A percentile compares a stretch with the other conserved stretches of the same genome.
Evolutionary conservation across 257 asterid species (phyloP).

Genomic region (Solanum rostratum): DNA sequence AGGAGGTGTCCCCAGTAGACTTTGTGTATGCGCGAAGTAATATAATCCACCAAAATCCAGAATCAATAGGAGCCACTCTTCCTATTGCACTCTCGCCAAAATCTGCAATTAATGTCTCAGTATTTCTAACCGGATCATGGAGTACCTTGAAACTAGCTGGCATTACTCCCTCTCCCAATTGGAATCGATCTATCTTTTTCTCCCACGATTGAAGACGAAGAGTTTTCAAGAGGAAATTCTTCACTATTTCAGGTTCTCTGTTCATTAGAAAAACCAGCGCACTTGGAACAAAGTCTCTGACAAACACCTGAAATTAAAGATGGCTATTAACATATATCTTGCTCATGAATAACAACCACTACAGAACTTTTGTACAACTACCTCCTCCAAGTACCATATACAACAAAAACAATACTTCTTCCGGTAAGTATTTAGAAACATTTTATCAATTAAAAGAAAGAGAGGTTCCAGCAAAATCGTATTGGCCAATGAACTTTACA

Average conservation of each 20-base stretch:
- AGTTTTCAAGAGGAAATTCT: slow-evolving; percentile 51
- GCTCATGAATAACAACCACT: not conserved
- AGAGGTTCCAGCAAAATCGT: not conserved
- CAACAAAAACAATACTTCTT: not conserved
- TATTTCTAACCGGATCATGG: slow-evolving; percentile 51
- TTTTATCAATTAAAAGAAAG: not conserved
- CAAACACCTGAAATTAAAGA: slow-evolving; percentile 41
- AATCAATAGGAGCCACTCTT: slow-evolving; percentile 74
- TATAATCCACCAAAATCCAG: slow-evolving; percentile 84
- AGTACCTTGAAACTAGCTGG: slow-evolving; percentile 71
- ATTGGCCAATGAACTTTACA: not conserved
- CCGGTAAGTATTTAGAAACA: not conserved
- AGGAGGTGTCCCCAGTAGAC: slow-evolving; percentile 57
- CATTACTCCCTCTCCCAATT: slow-evolving; percentile 69
- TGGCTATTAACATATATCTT: not conserved
- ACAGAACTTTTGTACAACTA: not conserved
- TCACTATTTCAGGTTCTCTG: slow-evolving; percentile 63
- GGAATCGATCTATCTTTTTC: slow-evolving; percentile 63
- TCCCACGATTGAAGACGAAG: slow-evolving; percentile 80
- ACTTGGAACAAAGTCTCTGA: slow-evolving; percentile 68
- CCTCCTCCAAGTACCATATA: not conserved
- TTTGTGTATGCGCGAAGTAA: slow-evolving; percentile 62
- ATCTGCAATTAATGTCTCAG: slow-evolving; percentile 60
- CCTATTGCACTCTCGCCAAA: slow-evolving; percentile 76
- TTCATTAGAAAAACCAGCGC: slow-evolving; percentile 65